These are phyloP conservation scores for Paraconiothyrium brasiliense DNA, from an alignment of 2,329 filamentous ascomycete genomes.

Conservation along the genomic window DNA sequence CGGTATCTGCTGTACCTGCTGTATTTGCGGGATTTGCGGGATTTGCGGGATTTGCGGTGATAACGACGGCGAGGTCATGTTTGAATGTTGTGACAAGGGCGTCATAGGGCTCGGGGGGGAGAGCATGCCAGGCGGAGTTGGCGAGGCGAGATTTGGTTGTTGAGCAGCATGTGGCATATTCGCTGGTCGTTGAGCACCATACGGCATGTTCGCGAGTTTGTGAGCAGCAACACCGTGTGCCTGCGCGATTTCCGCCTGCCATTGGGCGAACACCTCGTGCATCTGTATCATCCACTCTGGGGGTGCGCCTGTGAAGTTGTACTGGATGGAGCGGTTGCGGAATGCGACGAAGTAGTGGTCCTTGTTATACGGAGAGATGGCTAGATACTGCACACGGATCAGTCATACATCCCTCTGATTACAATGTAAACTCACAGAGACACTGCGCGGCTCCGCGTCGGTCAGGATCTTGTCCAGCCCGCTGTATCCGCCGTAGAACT, in stretches of 20 bases:
- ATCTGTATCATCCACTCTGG: conserved; percentile 47
- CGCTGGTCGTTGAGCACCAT: conserved; percentile 19
- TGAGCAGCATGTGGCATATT: conserved; percentile 18
- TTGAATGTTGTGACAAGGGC: conserved; percentile 15
- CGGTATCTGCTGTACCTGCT: conserved; percentile 17
- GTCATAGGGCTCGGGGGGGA: conserved; percentile 18
- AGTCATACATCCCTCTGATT: not conserved
- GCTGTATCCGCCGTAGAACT: conserved; percentile 43
- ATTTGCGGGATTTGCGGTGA: conserved; percentile 24
- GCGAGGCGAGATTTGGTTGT: conserved; percentile 16
- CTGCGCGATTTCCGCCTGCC: conserved; percentile 37
- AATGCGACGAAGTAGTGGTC: conserved; percentile 47
- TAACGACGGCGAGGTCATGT: conserved; percentile 25
- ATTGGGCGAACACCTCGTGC: conserved; percentile 42
- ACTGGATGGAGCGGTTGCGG: conserved; percentile 42
- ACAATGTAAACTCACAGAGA: conserved; percentile 35
- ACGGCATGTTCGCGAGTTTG: not conserved
- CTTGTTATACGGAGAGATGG: conserved; percentile 45
- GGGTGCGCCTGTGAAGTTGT: conserved; percentile 43
- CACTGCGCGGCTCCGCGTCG: conserved; percentile 34
- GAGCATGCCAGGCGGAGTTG: conserved; percentile 9
- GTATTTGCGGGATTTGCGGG: not conserved
- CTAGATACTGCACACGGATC: conserved; percentile 37
- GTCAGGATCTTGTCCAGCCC: conserved; percentile 40
- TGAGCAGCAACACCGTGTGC: conserved; percentile 15